A percentile compares a stretch with the other conserved stretches of the same genome.
These are phyloP conservation scores for Arthrobotrys conoides DNA, from an alignment of 2,329 filamentous ascomycete genomes.

Conservation along the genomic window DNA sequence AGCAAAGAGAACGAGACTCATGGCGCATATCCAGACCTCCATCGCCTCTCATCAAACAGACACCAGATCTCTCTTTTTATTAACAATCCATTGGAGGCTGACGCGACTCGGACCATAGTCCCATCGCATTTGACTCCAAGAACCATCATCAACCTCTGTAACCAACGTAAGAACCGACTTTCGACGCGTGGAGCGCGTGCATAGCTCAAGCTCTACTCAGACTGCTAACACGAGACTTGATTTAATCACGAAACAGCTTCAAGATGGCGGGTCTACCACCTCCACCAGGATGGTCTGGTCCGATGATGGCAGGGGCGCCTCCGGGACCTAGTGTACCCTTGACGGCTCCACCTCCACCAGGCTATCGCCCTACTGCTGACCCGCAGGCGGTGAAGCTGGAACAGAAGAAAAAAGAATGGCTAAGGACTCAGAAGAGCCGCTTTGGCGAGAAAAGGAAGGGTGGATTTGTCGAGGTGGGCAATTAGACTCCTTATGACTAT, in stretches of 20 bases:
- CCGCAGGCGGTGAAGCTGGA: constrained; percentile 93
- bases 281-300: constrained; percentile 76
- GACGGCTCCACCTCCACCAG: constrained; percentile 82
- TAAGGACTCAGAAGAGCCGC: constrained; percentile 88
- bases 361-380: constrained; percentile 84
- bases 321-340: constrained; percentile 68
- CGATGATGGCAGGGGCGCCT: constrained; percentile 68
- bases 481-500: background rate
- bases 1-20: constrained; percentile 31
- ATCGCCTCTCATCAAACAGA: constrained; percentile 50
- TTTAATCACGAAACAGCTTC: constrained; percentile 43
- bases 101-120: constrained; percentile 57
- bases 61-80: constrained; percentile 31
- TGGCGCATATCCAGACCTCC: constrained; percentile 45
- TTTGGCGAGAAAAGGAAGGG: constrained; percentile 98
- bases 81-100: constrained; percentile 49
- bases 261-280: constrained; percentile 68
- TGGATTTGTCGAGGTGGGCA: constrained; percentile 82
- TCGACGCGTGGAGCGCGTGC: constrained; percentile 53
- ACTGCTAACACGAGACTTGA: constrained; percentile 57
- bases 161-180: constrained; percentile 55
- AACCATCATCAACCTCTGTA: constrained; percentile 30
- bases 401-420: constrained; percentile 99
- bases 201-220: constrained; percentile 16
- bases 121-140: constrained; percentile 55